Conservation (phyloP, 2,329 filamentous ascomycete species). For the Sporothrix pallida region DNA sequence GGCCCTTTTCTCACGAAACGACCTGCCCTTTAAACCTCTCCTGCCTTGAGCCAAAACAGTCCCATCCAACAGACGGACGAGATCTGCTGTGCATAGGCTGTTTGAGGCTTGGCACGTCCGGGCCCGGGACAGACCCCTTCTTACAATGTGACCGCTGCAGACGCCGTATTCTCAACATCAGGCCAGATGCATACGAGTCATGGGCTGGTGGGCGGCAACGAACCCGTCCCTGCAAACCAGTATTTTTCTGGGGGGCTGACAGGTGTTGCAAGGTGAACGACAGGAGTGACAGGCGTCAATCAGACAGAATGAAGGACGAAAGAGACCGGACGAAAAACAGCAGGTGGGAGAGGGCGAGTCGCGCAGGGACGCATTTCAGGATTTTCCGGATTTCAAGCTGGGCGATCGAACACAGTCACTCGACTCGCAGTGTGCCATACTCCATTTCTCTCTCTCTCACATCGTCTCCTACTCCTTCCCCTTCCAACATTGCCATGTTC, state of each 20-base stretch:
- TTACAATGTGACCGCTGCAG: background rate
- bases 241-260: conserved; percentile 4
- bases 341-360: too few relatives aligned
- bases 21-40: background rate
- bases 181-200: conserved; percentile 25
- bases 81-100: conserved; percentile 21
- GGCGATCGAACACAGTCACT: conserved; percentile 19
- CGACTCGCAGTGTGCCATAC: background rate
- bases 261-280: too few relatives aligned
- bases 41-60: background rate
- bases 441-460: background rate
- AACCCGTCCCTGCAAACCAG: conserved; percentile 19
- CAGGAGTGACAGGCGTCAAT: background rate
- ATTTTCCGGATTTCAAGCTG: conserved; percentile 15
- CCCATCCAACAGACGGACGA: conserved; percentile 19
- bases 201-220: conserved; percentile 3
- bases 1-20: background rate
- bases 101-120: conserved; percentile 25
- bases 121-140: background rate
- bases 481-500: conserved; percentile 1
- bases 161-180: background rate
- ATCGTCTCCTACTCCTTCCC: background rate
- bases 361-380: conserved; percentile 18
- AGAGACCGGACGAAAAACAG: background rate
- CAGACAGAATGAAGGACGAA: background rate